Evolutionary conservation across 306 rosid species (phyloP), one percentile per base, ranked within the genome.

Genomic region (Gynostemma pentaphyllum): DNA sequence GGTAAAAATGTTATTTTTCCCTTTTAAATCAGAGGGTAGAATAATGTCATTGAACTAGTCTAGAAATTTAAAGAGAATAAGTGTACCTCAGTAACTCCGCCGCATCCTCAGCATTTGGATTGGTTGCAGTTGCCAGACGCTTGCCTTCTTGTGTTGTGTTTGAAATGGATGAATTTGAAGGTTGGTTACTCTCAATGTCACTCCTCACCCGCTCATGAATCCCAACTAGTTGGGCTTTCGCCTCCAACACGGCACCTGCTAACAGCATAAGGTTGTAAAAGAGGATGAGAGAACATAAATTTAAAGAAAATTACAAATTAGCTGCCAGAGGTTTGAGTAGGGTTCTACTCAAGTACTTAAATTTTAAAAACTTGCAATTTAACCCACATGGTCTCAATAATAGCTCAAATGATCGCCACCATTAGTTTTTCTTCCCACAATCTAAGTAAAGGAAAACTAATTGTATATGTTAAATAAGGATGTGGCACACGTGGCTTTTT

Each of bases 201-300:
- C 88, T 92, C 80, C 98, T 88, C 66, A 92, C 98, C 44, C 96
- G 92, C 44, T 92, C 98, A 64, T 88, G 98, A 74, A 92, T 92
- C 74, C 98, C 98, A 69, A 80, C 89, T 57, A 92, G 79, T 21
- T 88, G 95, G 66, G 98, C 67, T 82, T 92, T 92, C 28, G 94
- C 77, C 79, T 85, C 92, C 72, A 92, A 56, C 46, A 92, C 87
- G 6, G 56, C 92, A 77, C 98, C 98, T 90, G 62, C 36, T 54
- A 30, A 22, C 45, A 40, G 42, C 23, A 64, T n/a, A 49, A 66
- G 2, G 45, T 23, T 22, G 13, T 22, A 46, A 60, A 12, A 39
- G 40, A 27, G 52, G 44, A 12, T 14, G 54, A 63, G n/a, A 63
- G 16, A 44, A 62, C 12, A 41, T 23, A 22, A 2, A 41, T 12